These are phyloP conservation scores for Pachysandra terminalis DNA, from an alignment of 164 flowering plant species.

Conservation along the genomic window DNA sequence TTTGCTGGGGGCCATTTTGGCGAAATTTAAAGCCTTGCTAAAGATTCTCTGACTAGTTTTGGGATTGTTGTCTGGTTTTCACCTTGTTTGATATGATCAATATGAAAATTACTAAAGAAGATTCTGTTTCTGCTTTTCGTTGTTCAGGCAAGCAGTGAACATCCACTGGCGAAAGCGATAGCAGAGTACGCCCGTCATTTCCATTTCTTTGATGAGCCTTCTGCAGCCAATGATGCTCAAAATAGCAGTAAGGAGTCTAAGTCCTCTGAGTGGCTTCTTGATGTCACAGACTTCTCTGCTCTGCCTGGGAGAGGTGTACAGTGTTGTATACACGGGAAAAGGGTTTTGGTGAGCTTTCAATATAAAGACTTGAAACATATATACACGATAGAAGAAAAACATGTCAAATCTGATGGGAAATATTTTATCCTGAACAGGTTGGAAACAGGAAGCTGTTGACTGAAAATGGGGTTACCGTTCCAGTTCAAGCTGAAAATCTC, in stretches of 20 bases:
- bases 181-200: slow-evolving; percentile 89
- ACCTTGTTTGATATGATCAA: background rate
- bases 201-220: slow-evolving; percentile 76
- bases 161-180: slow-evolving; percentile 87
- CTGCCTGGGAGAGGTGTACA: slow-evolving; percentile 89
- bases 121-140: slow-evolving; percentile 10
- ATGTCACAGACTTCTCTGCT: slow-evolving; percentile 67
- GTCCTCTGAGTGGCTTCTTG: slow-evolving; percentile 80
- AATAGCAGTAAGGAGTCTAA: slow-evolving; percentile 26
- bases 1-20: too few relatives aligned
- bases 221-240: slow-evolving; percentile 32
- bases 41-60: background rate
- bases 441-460: slow-evolving; percentile 82
- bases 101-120: background rate
- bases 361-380: background rate
- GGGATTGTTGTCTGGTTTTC: background rate
- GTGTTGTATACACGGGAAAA: slow-evolving; percentile 62
- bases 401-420: slow-evolving; percentile 8
- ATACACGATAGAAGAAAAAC: background rate
- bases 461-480: slow-evolving; percentile 61
- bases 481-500: slow-evolving; percentile 56
- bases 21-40: too few relatives aligned
- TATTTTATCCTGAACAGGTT: slow-evolving; percentile 47
- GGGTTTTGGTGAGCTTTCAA: slow-evolving; percentile 56
- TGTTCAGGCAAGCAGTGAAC: slow-evolving; percentile 91